Percentiles rank a stretch among this genome's conserved stretches.
These are phyloP conservation scores for Tagetes patula DNA, from an alignment of 129 eudicot species.

Conservation along the genomic window DNA sequence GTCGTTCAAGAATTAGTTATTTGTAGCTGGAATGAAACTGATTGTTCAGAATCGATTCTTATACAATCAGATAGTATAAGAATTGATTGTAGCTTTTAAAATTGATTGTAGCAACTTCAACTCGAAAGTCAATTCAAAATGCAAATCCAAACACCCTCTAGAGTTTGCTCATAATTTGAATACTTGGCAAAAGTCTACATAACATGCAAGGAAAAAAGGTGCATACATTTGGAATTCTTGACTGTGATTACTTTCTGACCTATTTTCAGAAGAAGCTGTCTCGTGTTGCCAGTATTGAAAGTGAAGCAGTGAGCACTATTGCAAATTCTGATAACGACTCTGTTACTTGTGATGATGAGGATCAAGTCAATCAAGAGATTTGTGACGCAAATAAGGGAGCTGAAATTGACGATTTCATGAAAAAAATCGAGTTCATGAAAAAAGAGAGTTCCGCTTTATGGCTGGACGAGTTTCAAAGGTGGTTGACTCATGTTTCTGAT, in stretches of 20 bases:
- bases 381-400: slow-evolving; percentile 50
- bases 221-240: slow-evolving; percentile 6
- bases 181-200: slow-evolving; percentile 1
- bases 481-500: slow-evolving; percentile 65
- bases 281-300: slow-evolving; percentile 72
- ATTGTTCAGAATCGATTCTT: not conserved
- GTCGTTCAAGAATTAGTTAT: not conserved
- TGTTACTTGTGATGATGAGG: slow-evolving; percentile 51
- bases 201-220: not conserved
- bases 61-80: not conserved
- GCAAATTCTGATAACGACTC: slow-evolving; percentile 63
- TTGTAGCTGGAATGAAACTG: not conserved
- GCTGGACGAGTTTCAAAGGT: slow-evolving; percentile 74
- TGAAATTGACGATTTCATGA: slow-evolving; percentile 65
- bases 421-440: slow-evolving; percentile 74
- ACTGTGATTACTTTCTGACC: slow-evolving; percentile 16
- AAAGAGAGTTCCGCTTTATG: slow-evolving; percentile 61
- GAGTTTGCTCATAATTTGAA: not conserved
- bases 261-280: slow-evolving; percentile 65
- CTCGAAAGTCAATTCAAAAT: not conserved
- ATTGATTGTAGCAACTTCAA: not conserved
- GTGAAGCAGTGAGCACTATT: slow-evolving; percentile 47
- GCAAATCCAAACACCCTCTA: slow-evolving; percentile 1
- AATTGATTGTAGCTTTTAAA: not conserved
- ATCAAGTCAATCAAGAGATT: slow-evolving; percentile 53